phyloP scores from a whole-genome alignment of 75 land plant species.

The Sequoia sempervirens region DNA sequence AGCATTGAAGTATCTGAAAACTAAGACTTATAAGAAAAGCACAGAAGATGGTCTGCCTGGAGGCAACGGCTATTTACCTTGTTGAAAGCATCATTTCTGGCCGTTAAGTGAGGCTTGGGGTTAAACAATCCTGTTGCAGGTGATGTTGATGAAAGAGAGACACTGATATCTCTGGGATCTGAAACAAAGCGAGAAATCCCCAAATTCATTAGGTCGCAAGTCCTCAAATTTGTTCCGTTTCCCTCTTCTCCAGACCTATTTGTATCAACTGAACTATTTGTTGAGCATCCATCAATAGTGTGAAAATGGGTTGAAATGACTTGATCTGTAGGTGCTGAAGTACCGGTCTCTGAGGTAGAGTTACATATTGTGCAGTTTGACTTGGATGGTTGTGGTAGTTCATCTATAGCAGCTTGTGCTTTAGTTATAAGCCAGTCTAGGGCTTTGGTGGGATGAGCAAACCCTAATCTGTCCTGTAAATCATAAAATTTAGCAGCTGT shows the following conservation, averaged over 20 bases:
- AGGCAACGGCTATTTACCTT: too few relatives aligned
- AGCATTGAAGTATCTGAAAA: too few relatives aligned
- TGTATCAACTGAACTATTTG: background rate
- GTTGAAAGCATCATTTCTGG: background rate
- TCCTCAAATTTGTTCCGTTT: background rate
- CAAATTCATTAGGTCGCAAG: background rate
- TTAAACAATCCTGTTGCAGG: background rate
- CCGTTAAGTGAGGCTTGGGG: background rate
- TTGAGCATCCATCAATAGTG: background rate
- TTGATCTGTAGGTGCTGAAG: background rate
- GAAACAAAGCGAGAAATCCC: background rate
- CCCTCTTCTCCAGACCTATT: background rate
- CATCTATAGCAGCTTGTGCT: conserved; percentile 31
- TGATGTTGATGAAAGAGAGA: background rate
- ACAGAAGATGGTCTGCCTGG: too few relatives aligned
- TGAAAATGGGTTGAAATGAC: background rate
- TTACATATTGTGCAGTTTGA: background rate
- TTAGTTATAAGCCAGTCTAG: conserved; percentile 36
- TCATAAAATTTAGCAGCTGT: conserved; percentile 34
- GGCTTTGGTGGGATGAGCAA: conserved; percentile 40
- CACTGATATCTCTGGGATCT: background rate
- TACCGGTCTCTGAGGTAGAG: background rate
- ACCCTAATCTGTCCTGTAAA: conserved; percentile 28
- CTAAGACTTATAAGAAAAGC: too few relatives aligned
- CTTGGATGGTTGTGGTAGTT: background rate